Evolutionary conservation across 108 stramenopile genomes (phyloP).

Genomic region (Fistulifera solaris): DNA sequence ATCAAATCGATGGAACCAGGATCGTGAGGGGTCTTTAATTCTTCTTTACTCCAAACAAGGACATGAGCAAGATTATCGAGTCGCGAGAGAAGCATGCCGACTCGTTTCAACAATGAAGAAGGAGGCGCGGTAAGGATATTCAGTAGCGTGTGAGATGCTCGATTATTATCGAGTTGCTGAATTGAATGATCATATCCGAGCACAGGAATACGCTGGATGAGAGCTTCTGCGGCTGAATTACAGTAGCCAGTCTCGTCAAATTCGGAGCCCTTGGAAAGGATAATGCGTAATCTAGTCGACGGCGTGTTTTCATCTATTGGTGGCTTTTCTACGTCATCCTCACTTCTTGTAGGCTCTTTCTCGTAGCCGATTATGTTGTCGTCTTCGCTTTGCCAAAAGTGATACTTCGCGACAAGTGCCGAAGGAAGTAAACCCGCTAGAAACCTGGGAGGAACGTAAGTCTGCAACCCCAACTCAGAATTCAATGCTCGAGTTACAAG

Average conservation of each 20-base stretch:
- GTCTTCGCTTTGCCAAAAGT: constrained; percentile 95
- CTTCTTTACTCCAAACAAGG: constrained; percentile 83
- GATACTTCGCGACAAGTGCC: constrained; percentile 85
- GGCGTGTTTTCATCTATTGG: constrained; percentile 31
- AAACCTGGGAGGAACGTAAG: constrained; percentile 77
- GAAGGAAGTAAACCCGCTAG: constrained; percentile 89
- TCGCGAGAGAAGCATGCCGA: constrained; percentile 85
- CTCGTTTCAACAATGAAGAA: constrained; percentile 76
- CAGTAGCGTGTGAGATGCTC: constrained; percentile 68
- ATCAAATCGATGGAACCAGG: constrained; percentile 80
- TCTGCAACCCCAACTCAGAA: constrained; percentile 77
- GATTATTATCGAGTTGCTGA: constrained; percentile 51
- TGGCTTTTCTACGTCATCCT: constrained; percentile 30
- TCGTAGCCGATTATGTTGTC: constrained; percentile 88
- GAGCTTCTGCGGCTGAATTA: constrained; percentile 74
- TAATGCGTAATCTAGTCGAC: constrained; percentile 66
- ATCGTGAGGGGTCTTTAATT: constrained; percentile 59
- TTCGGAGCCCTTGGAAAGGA: constrained; percentile 50
- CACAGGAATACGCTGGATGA: constrained; percentile 69
- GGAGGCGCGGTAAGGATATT: constrained; percentile 81
- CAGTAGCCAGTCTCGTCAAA: constrained; percentile 86
- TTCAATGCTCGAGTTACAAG: constrained; percentile 80
- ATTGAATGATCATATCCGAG: constrained; percentile 29
- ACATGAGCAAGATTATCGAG: constrained; percentile 93
- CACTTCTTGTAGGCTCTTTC: constrained; percentile 36